Evolutionary conservation across 768 basidiomycete genomes (phyloP).

Genomic region (Xerocomus potaroensis): DNA sequence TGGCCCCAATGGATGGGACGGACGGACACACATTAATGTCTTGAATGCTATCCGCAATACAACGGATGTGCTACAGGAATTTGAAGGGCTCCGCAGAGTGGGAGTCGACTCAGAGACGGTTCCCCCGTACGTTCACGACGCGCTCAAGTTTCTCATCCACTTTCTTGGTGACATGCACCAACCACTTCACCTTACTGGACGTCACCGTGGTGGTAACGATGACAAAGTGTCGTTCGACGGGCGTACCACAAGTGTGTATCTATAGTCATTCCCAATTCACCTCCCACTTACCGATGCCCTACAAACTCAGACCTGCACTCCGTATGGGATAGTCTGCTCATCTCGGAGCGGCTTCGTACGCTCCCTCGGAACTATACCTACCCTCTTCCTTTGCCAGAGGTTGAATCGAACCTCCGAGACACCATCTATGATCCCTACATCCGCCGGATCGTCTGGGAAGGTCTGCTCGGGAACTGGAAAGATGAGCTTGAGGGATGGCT

Average conservation of each 20-base stretch:
- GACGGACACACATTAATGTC: constrained; percentile 55
- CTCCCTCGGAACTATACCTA: constrained; percentile 70
- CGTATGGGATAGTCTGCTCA: constrained; percentile 80
- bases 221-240: constrained; percentile 72
- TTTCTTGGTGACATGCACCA: constrained; percentile 92
- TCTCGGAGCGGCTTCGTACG: constrained; percentile 76
- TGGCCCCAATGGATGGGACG: constrained; percentile 71
- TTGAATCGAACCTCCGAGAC: constrained; percentile 66
- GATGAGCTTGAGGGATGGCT: constrained; percentile 63
- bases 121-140: constrained; percentile 55
- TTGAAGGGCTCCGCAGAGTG: constrained; percentile 26
- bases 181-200: constrained; percentile 87
- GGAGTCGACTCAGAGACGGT: constrained; percentile 14
- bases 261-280: neutral
- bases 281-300: no score
- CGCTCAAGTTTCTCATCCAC: constrained; percentile 90
- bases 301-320: constrained; percentile 67
- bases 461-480: constrained; percentile 65
- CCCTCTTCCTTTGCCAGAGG: constrained; percentile 61
- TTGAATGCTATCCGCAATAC: constrained; percentile 77
- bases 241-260: constrained; percentile 59
- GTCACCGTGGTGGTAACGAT: constrained; percentile 85
- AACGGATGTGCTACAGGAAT: constrained; percentile 55
- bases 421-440: constrained; percentile 87
- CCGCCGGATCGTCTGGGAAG: constrained; percentile 84